Evolutionary conservation across 2,329 filamentous ascomycete genomes (phyloP).

Genomic region (Thielaviopsis euricoi): DNA sequence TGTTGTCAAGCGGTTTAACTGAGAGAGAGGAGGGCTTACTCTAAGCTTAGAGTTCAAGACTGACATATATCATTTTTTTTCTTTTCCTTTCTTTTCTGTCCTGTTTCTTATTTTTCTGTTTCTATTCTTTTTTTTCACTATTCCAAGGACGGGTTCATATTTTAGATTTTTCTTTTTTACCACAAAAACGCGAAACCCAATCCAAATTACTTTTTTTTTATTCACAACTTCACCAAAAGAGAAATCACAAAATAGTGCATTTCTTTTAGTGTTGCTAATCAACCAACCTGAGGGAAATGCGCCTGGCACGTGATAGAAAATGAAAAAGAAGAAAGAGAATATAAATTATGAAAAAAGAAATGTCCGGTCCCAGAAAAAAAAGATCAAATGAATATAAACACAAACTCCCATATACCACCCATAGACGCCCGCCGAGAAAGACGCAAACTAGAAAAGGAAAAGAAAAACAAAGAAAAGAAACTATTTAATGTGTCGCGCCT

Average conservation of each 20-base stretch:
- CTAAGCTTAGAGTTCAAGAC: not conserved
- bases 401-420: too few species aligned
- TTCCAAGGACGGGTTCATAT: not conserved
- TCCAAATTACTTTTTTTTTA: not conserved
- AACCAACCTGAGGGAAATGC: too few species aligned
- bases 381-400: not conserved
- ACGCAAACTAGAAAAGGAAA: not conserved
- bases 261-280: too few species aligned
- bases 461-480: not conserved
- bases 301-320: too few species aligned
- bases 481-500: conserved; percentile 34
- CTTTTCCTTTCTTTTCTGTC: not conserved
- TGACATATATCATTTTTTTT: not conserved
- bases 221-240: not conserved
- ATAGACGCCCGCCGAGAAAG: not conserved
- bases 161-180: too few species aligned
- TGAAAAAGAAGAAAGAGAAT: not conserved
- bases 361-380: not conserved
- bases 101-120: not conserved
- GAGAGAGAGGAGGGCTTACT: not conserved
- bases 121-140: not conserved
- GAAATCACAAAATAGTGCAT: too few species aligned
- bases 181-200: not conserved
- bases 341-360: not conserved
- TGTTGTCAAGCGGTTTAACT: too few species aligned